Percentiles rank a stretch among this genome's conserved stretches.
phyloP scores from a whole-genome alignment of 192 early-diverging fungal species.

The Coemansia umbellata region DNA sequence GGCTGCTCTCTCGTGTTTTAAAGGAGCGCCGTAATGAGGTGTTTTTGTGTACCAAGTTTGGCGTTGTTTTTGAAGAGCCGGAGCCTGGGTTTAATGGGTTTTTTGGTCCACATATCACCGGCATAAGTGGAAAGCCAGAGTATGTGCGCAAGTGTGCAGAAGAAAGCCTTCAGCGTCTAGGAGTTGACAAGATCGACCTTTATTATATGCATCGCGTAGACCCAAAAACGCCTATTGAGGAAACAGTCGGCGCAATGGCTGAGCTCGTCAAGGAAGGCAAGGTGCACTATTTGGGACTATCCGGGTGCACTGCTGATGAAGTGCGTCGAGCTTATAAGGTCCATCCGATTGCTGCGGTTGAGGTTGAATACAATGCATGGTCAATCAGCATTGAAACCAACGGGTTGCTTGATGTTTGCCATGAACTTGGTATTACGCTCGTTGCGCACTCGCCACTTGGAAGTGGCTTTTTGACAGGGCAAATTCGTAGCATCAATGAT shows the following conservation, averaged over 20 bases:
- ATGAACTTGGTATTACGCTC: constrained; percentile 67
- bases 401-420: constrained; percentile 64
- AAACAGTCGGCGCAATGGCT: constrained; percentile 60
- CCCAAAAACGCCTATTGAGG: constrained; percentile 57
- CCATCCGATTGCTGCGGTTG: constrained; percentile 63
- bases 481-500: constrained; percentile 53
- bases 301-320: constrained; percentile 56
- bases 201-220: constrained; percentile 66
- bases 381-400: constrained; percentile 61
- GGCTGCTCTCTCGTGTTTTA: constrained; percentile 51
- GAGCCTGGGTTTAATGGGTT: constrained; percentile 20
- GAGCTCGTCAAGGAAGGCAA: constrained; percentile 68
- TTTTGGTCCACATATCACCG: constrained; percentile 6
- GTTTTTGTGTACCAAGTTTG: constrained; percentile 65
- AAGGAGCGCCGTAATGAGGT: constrained; percentile 52
- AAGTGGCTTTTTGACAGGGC: constrained; percentile 66
- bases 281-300: constrained; percentile 58
- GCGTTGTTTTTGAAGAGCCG: constrained; percentile 10
- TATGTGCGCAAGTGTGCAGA: constrained; percentile 33
- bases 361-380: constrained; percentile 54
- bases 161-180: neutral
- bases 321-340: constrained; percentile 62
- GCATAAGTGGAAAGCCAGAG: constrained; percentile 48
- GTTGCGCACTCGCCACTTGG: constrained; percentile 74
- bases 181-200: constrained; percentile 56